Conservation (phyloP, 805 yeast genomes). For the Candida tibetensis region DNA sequence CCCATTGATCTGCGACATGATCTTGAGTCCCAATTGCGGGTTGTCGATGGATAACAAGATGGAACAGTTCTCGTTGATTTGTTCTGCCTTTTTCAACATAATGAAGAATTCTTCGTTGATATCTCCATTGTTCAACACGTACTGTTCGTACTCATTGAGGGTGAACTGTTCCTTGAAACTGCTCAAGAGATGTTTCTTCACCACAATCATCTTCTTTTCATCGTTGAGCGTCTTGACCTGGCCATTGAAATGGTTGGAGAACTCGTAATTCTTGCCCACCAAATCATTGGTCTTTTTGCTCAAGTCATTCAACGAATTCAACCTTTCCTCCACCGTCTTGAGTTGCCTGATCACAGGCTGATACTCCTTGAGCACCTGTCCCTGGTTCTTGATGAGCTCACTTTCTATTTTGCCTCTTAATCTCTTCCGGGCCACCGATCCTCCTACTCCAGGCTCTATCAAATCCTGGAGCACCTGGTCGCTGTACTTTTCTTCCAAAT, state of each 20-base stretch:
- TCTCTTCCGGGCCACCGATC: constrained; percentile 59
- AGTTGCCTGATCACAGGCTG: constrained; percentile 29
- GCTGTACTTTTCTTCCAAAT: constrained; percentile 26
- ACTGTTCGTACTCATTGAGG: constrained; percentile 69
- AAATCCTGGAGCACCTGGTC: constrained; percentile 33
- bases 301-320: constrained; percentile 19
- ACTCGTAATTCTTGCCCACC: constrained; percentile 26
- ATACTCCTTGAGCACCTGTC: constrained; percentile 30
- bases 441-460: constrained; percentile 49
- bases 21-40: constrained; percentile 59
- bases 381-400: constrained; percentile 56
- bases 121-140: constrained; percentile 47
- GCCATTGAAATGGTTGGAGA: constrained; percentile 21
- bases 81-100: constrained; percentile 58
- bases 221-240: constrained; percentile 26
- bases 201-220: constrained; percentile 30
- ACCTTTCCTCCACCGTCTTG: constrained; percentile 15
- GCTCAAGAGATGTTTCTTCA: constrained; percentile 52
- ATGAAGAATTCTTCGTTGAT: constrained; percentile 56
- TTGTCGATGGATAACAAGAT: constrained; percentile 68
- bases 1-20: constrained; percentile 56
- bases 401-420: constrained; percentile 59
- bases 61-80: constrained; percentile 65
- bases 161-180: constrained; percentile 63
- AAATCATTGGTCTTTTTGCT: constrained; percentile 38